phyloP scores from a whole-genome alignment of 1,139 yeast genomes.

The Geotrichum reessii region DNA sequence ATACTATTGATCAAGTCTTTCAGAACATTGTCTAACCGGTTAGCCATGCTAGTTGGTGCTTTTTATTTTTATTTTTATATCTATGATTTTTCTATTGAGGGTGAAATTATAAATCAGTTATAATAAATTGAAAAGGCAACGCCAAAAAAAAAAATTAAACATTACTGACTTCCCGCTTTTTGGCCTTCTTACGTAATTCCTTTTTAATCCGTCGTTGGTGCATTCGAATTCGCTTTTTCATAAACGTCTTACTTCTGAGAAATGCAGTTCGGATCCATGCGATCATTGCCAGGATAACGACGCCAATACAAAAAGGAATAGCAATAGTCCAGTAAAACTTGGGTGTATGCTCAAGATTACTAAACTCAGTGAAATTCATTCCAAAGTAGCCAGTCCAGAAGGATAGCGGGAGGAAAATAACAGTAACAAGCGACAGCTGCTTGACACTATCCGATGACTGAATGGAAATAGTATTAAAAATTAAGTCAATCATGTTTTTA shows the following conservation, averaged over 20 bases:
- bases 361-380: slow-evolving; percentile 50
- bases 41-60: not conserved
- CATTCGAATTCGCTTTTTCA: slow-evolving; percentile 12
- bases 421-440: slow-evolving; percentile 47
- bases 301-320: slow-evolving; percentile 43
- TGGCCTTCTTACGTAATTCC: slow-evolving; percentile 12
- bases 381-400: slow-evolving; percentile 57
- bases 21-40: not conserved
- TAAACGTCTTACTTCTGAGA: slow-evolving; percentile 6
- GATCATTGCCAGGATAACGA: slow-evolving; percentile 33
- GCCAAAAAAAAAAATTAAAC: not conserved
- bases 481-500: slow-evolving; percentile 45
- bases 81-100: not conserved
- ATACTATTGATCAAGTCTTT: not conserved
- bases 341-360: slow-evolving; percentile 41
- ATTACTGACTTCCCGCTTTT: slow-evolving; percentile 8
- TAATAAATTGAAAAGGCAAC: not conserved
- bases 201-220: slow-evolving; percentile 18
- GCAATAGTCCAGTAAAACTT: slow-evolving; percentile 49
- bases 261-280: slow-evolving; percentile 23
- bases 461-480: slow-evolving; percentile 50
- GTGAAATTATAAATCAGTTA: not conserved
- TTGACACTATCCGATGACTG: slow-evolving; percentile 49
- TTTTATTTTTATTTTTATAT: not conserved
- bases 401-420: slow-evolving; percentile 48